Conservation (phyloP, 257 asterid species). For the Rubia yunnanensis region DNA sequence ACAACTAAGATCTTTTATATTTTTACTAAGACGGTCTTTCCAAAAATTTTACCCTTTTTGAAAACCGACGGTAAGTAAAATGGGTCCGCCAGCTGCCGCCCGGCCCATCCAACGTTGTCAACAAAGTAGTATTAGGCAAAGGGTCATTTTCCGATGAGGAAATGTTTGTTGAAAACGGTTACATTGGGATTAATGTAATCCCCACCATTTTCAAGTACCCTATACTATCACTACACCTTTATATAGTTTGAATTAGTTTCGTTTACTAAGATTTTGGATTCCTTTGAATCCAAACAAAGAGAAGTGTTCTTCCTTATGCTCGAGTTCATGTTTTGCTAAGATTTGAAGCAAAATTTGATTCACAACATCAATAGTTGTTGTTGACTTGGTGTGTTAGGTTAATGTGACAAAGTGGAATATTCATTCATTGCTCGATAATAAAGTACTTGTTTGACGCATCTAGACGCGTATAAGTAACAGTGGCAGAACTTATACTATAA, state of each 20-base stretch:
- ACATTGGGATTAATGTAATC: slow-evolving; percentile 22
- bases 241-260: not conserved
- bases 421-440: too few species aligned
- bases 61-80: not conserved
- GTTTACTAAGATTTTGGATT: not conserved
- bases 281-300: slow-evolving; percentile 5
- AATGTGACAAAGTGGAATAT: too few species aligned
- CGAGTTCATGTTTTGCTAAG: not conserved
- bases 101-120: not conserved
- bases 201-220: slow-evolving; percentile 9
- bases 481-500: too few species aligned
- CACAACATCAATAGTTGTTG: not conserved
- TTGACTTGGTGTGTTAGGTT: too few species aligned
- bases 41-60: too few species aligned
- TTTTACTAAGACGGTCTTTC: too few species aligned
- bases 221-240: not conserved
- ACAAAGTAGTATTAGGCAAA: slow-evolving; percentile 18
- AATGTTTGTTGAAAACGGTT: slow-evolving; percentile 38
- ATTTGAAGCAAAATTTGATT: not conserved
- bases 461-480: too few species aligned
- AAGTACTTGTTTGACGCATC: too few species aligned
- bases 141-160: slow-evolving; percentile 34
- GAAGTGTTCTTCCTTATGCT: not conserved
- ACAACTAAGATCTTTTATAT: too few species aligned
- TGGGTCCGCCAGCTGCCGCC: not conserved